Evolutionary conservation across 768 basidiomycete species (phyloP).

Genomic region (Solioccasus polychromus): DNA sequence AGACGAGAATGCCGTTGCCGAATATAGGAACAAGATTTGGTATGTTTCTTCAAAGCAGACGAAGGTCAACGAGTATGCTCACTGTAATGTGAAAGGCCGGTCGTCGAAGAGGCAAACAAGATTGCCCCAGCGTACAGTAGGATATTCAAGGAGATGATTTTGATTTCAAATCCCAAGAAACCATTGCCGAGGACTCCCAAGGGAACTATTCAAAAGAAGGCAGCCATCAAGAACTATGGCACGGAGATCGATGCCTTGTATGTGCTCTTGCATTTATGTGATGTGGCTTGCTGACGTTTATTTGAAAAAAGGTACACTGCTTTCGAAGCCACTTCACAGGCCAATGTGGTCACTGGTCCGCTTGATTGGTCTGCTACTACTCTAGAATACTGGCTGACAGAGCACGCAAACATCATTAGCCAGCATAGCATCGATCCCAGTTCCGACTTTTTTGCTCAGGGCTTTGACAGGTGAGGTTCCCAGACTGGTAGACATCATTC

Average conservation of each 20-base stretch:
- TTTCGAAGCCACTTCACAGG: background rate
- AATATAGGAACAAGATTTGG: slow-evolving; percentile 26
- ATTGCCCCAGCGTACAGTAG: slow-evolving; percentile 38
- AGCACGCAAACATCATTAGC: slow-evolving; percentile 3
- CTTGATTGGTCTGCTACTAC: slow-evolving; percentile 2
- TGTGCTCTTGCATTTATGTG: background rate
- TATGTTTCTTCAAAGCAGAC: background rate
- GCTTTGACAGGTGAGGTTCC: slow-evolving; percentile 31
- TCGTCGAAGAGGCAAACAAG: slow-evolving; percentile 40
- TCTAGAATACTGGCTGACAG: slow-evolving; percentile 18
- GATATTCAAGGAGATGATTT: slow-evolving; percentile 52
- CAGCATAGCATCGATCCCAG: slow-evolving; percentile 1
- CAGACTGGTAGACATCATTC: background rate
- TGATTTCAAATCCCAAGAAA: slow-evolving; percentile 37
- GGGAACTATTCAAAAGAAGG: slow-evolving; percentile 22
- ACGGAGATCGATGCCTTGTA: slow-evolving; percentile 23
- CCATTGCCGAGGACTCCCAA: slow-evolving; percentile 40
- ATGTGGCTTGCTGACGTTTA: background rate
- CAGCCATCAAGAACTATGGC: slow-evolving; percentile 19
- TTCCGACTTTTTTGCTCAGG: slow-evolving; percentile 28
- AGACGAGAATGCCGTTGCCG: slow-evolving; percentile 5
- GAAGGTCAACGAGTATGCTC: no score
- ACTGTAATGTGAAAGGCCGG: slow-evolving; percentile 23
- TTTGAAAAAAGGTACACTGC: slow-evolving; percentile 9
- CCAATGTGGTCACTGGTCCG: background rate